A percentile compares a stretch with the other conserved stretches of the same genome.
Evolutionary conservation across 495 filamentous ascomycete species (phyloP).

Genomic region (Lepraria neglecta): DNA sequence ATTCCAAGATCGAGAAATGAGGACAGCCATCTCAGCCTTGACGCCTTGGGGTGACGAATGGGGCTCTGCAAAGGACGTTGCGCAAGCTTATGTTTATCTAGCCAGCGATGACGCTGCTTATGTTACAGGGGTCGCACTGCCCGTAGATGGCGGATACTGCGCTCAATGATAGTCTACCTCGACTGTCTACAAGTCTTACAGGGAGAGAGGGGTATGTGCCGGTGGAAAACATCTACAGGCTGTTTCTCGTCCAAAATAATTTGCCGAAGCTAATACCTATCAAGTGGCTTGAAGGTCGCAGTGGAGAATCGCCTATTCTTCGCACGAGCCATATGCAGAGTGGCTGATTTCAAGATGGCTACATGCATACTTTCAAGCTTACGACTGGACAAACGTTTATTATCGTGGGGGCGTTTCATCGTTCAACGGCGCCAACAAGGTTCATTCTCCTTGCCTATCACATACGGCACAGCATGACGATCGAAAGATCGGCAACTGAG

Average conservation of each 20-base stretch:
- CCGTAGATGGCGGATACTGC: conserved; percentile 49
- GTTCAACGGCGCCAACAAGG: background rate
- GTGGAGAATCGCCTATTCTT: too few relatives aligned
- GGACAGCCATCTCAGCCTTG: conserved; percentile 1
- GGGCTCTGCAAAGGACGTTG: conserved; percentile 44
- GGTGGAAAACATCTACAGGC: background rate
- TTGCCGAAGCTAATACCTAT: too few relatives aligned
- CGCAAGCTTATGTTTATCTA: conserved; percentile 44
- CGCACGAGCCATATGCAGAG: too few relatives aligned
- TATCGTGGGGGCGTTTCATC: background rate
- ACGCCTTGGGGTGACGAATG: conserved; percentile 23
- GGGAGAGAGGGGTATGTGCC: background rate
- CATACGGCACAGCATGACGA: background rate
- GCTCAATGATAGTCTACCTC: conserved; percentile 18
- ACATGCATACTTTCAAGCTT: too few relatives aligned
- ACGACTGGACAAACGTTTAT: too few relatives aligned
- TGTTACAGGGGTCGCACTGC: conserved; percentile 42
- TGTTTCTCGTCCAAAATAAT: too few relatives aligned
- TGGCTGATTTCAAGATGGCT: too few relatives aligned
- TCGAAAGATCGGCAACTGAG: background rate
- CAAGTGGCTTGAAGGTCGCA: too few relatives aligned
- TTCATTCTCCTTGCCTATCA: background rate
- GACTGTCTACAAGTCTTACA: background rate
- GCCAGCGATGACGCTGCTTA: conserved; percentile 45
- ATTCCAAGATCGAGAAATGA: conserved; percentile 12